Conservation (phyloP, 257 asterid genomes). For the Solanum chmielewskii region DNA sequence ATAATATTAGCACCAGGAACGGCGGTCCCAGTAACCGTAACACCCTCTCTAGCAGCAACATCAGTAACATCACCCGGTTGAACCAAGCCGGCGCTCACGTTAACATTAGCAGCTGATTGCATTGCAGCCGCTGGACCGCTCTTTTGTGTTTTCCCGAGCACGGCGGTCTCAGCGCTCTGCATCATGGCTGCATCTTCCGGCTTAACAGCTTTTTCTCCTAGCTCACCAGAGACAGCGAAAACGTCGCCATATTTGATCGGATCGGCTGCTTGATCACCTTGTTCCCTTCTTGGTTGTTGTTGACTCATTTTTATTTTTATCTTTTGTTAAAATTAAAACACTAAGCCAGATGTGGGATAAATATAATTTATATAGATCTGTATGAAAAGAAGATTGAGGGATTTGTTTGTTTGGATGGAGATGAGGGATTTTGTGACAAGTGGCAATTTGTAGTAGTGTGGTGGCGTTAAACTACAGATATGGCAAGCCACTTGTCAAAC, state of each 20-base stretch:
- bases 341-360: not conserved
- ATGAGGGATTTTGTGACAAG: not conserved
- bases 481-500: not conserved
- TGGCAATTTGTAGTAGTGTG: not conserved
- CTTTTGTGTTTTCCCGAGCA: constrained; percentile 38
- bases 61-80: constrained; percentile 28
- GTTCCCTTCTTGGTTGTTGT: constrained; percentile 27
- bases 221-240: constrained; percentile 41
- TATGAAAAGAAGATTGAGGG: not conserved
- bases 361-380: not conserved
- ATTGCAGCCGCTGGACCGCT: constrained; percentile 54
- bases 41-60: constrained; percentile 24
- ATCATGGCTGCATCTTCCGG: constrained; percentile 68
- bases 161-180: constrained; percentile 48
- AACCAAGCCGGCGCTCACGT: constrained; percentile 46
- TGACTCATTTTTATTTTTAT: constrained; percentile 29
- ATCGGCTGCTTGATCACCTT: constrained; percentile 10
- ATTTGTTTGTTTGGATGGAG: not conserved
- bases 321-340: not conserved
- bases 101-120: constrained; percentile 50
- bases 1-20: constrained; percentile 37
- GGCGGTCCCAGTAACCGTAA: constrained; percentile 31
- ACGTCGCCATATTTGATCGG: constrained; percentile 54
- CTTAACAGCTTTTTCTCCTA: constrained; percentile 35
- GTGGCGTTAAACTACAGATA: not conserved